These are phyloP conservation scores for Gardenia jasminoides DNA, from an alignment of 257 asterid genomes.

Conservation along the genomic window DNA sequence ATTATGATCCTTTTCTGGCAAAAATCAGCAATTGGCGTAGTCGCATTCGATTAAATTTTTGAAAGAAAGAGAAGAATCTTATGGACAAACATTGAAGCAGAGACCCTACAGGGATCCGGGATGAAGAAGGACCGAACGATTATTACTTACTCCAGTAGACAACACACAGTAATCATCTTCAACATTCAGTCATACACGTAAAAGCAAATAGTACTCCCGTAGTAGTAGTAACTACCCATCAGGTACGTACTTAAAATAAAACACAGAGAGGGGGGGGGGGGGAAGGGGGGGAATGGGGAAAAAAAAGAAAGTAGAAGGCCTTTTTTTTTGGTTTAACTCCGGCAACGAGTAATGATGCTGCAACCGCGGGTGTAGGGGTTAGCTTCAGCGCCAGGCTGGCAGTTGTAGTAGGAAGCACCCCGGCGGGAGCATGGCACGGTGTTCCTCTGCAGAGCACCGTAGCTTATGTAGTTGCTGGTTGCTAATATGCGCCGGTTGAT, in stretches of 20 bases:
- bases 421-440: constrained; percentile 65
- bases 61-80: background rate
- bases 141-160: too few relatives aligned
- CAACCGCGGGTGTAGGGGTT: constrained; percentile 81
- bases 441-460: constrained; percentile 82
- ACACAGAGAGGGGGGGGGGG: too few relatives aligned
- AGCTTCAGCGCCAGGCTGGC: constrained; percentile 72
- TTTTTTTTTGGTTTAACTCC: constrained; percentile 45
- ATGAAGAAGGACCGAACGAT: too few relatives aligned
- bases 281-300: background rate
- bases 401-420: constrained; percentile 92
- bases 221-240: too few relatives aligned
- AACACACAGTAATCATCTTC: too few relatives aligned
- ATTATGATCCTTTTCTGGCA: too few relatives aligned
- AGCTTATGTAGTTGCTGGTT: constrained; percentile 69
- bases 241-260: background rate
- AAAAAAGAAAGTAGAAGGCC: too few relatives aligned
- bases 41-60: background rate
- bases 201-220: too few relatives aligned
- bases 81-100: background rate
- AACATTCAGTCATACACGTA: background rate
- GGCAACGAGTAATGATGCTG: constrained; percentile 73
- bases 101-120: background rate
- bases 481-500: constrained; percentile 66
- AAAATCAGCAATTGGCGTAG: background rate